Conservation (phyloP, 306 rosid genomes). For the Prinsepia uniflora region DNA sequence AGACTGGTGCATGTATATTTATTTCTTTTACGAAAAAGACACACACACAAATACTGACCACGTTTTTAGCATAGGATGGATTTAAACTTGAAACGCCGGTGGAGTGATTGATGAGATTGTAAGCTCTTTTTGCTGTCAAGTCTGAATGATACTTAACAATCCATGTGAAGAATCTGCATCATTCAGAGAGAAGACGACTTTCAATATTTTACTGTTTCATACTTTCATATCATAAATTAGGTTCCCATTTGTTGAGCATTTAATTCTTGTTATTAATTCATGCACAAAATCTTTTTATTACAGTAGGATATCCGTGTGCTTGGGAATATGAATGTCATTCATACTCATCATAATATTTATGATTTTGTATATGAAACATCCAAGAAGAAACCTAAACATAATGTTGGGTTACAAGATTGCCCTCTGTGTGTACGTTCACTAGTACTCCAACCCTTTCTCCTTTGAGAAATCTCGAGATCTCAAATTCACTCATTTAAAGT, state of each 20-base stretch:
- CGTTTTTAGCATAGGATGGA: neutral
- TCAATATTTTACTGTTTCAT: neutral
- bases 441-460: neutral
- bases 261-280: slow-evolving; percentile 8
- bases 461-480: too few relatives aligned
- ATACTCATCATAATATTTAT: neutral
- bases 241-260: neutral
- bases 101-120: neutral
- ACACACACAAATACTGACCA: neutral
- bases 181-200: neutral
- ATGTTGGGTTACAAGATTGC: neutral
- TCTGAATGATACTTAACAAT: neutral
- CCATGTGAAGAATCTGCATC: slow-evolving; percentile 26
- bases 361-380: neutral
- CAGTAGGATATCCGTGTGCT: neutral
- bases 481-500: too few relatives aligned
- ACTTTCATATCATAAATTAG: neutral
- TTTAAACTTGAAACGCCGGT: neutral
- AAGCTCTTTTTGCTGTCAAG: slow-evolving; percentile 3
- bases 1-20: neutral
- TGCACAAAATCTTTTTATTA: neutral
- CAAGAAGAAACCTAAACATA: neutral
- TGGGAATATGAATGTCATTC: slow-evolving; percentile 1
- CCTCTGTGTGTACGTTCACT: neutral
- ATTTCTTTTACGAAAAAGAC: neutral